Conservation (phyloP, 2,329 filamentous ascomycete genomes). For the Botrytis paeoniae region DNA sequence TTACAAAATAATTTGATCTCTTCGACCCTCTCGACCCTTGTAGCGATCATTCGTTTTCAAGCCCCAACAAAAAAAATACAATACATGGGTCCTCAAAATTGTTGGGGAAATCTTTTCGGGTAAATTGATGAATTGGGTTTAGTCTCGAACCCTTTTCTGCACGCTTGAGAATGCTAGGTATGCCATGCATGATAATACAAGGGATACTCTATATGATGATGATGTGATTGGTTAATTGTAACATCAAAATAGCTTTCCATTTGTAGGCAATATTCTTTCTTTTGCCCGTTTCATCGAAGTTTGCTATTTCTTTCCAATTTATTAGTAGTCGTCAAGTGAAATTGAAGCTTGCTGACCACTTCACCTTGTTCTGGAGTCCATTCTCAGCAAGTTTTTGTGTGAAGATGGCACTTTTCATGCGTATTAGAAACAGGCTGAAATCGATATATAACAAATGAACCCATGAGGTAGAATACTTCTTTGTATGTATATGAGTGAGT, state of each 20-base stretch:
- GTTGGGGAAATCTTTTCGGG: constrained; percentile 16
- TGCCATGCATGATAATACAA: constrained; percentile 7
- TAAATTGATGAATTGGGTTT: constrained; percentile 3
- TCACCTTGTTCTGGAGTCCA: too few relatives aligned
- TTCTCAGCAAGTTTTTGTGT: background rate
- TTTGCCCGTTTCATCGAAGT: background rate
- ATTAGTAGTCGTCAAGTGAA: background rate
- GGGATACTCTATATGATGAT: background rate
- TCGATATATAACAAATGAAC: too few relatives aligned
- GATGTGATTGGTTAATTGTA: constrained; percentile 11
- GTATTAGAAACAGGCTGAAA: background rate
- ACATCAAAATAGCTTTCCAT: constrained; percentile 10
- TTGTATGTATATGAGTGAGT: background rate
- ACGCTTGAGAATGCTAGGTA: background rate
- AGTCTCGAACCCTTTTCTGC: constrained; percentile 8
- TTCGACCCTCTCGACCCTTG: background rate
- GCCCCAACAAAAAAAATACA: constrained; percentile 17
- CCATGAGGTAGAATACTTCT: background rate
- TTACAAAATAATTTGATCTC: background rate
- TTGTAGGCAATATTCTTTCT: background rate
- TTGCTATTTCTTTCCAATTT: background rate
- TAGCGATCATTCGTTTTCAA: constrained; percentile 13
- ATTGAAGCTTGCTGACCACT: background rate
- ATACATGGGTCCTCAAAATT: constrained; percentile 5
- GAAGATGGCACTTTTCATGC: background rate